Evolutionary conservation across 257 asterid genomes (phyloP), one percentile per base, ranked within the genome.

Genomic region (Jacaranda mimosifolia): DNA sequence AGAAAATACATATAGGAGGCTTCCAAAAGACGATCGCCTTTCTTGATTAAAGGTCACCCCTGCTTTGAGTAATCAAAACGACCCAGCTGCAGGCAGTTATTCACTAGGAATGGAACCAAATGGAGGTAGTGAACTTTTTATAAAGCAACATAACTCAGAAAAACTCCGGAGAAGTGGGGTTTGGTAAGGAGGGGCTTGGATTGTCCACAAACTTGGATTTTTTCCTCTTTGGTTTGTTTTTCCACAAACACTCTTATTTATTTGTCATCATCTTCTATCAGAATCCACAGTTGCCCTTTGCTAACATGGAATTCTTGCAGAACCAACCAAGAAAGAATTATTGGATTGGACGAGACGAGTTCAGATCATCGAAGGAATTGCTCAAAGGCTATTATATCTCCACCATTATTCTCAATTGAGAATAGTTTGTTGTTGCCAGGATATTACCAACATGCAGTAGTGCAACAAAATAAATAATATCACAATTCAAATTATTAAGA

Each of bases 31-130:
- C n/a, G n/a, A n/a, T n/a, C n/a, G n/a, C n/a, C n/a, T n/a, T n/a
- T n/a, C n/a, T n/a, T n/a, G n/a, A n/a, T n/a, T n/a, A n/a, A n/a
- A n/a, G n/a, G n/a, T n/a, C n/a, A n/a, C n/a, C n/a, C n/a, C n/a
- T n/a, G n/a, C n/a, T n/a, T n/a, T n/a, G 95, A 86, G 73, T 80
- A 81, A 87, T 6, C 10, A 4, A 1, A 59, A 71, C 1, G 88
- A 87, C 68, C 94, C 91, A 2, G 80, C 83, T 49, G 63, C 65
- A 0, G 88, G 88, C 0, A 80, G 39, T 14, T 81, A 56, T 66
- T 68, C 78, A 19, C 78, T 81, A 74, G 74, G 36, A 45, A 55
- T 86, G 85, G 87, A 74, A 19, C 63, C 7, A 18, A 3, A 4
- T 32, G 89, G 89, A 58, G 66, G 80, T 10, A 72, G 84, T 10